These are phyloP conservation scores for Naganishia antarctica DNA, from an alignment of 768 basidiomycete species.

Conservation along the genomic window DNA sequence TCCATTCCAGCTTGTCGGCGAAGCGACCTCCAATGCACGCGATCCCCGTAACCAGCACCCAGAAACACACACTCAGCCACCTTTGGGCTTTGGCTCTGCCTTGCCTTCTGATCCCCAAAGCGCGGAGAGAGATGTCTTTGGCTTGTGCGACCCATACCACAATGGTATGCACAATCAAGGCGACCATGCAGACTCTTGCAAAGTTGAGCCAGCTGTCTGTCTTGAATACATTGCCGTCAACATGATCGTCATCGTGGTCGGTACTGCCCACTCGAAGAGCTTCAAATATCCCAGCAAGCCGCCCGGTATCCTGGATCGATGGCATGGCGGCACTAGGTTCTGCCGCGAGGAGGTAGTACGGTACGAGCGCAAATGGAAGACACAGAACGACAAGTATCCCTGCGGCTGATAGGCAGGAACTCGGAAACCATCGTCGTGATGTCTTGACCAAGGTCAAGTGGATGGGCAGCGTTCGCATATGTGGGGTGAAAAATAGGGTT, in stretches of 20 bases:
- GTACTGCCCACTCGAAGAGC: conserved; percentile 10
- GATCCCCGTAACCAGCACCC: conserved; percentile 34
- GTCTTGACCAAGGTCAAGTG: conserved; percentile 36
- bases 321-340: not conserved
- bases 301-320: not conserved
- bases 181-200: conserved; percentile 41
- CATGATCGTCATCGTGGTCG: not conserved
- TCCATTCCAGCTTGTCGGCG: conserved; percentile 38
- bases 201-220: conserved; percentile 42
- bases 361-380: conserved; percentile 45
- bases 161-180: conserved; percentile 35
- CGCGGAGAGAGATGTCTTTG: conserved; percentile 36
- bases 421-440: conserved; percentile 42
- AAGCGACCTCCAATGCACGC: conserved; percentile 40
- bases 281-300: conserved; percentile 14
- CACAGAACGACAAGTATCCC: conserved; percentile 35
- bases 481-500: conserved; percentile 43
- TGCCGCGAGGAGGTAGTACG: conserved; percentile 42
- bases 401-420: conserved; percentile 39
- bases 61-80: conserved; percentile 41
- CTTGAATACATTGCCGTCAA: conserved; percentile 3
- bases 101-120: conserved; percentile 40
- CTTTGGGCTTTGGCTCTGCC: conserved; percentile 39
- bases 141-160: conserved; percentile 42
- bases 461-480: conserved; percentile 44